phyloP scores from a whole-genome alignment of 2,329 filamentous ascomycete genomes.

The Aspergillus fumigatiaffinis region DNA sequence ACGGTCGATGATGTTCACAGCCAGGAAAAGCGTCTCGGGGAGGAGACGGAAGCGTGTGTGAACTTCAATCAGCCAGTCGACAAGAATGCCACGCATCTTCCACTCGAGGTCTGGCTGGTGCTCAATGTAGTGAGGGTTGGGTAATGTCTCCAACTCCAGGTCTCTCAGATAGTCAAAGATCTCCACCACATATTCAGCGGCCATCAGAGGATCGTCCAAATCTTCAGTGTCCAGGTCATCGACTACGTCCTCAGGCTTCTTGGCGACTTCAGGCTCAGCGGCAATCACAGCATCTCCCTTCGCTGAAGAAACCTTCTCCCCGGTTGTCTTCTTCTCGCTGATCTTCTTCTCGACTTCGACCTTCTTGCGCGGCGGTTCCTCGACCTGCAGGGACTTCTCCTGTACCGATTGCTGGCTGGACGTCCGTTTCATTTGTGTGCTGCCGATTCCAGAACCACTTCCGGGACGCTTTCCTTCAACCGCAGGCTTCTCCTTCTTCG shows the following conservation, averaged over 20 bases:
- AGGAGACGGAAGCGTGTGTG: constrained; percentile 94
- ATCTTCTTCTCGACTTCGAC: constrained; percentile 51
- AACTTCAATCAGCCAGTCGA: constrained; percentile 98
- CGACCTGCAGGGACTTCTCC: constrained; percentile 52
- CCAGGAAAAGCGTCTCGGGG: constrained; percentile 92
- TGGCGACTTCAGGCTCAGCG: constrained; percentile 37
- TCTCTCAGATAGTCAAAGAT: constrained; percentile 95
- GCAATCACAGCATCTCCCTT: constrained; percentile 22
- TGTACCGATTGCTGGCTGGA: constrained; percentile 55
- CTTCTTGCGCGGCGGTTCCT: constrained; percentile 68
- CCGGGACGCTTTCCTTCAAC: constrained; percentile 68
- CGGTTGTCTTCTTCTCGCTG: constrained; percentile 15
- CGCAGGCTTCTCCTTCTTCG: constrained; percentile 65
- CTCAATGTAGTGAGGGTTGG: constrained; percentile 92
- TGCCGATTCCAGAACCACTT: constrained; percentile 65
- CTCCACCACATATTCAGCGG: constrained; percentile 92
- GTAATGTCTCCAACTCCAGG: constrained; percentile 74
- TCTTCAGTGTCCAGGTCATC: constrained; percentile 79
- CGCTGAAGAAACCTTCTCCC: constrained; percentile 31
- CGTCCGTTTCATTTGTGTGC: constrained; percentile 63
- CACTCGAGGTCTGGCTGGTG: constrained; percentile 94
- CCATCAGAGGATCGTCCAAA: constrained; percentile 91
- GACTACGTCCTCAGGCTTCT: constrained; percentile 39
- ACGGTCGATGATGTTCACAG: constrained; percentile 97
- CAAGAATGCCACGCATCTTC: constrained; percentile 96